These are phyloP conservation scores for Ramalina peruviana DNA, from an alignment of 495 filamentous ascomycete species.

Conservation along the genomic window DNA sequence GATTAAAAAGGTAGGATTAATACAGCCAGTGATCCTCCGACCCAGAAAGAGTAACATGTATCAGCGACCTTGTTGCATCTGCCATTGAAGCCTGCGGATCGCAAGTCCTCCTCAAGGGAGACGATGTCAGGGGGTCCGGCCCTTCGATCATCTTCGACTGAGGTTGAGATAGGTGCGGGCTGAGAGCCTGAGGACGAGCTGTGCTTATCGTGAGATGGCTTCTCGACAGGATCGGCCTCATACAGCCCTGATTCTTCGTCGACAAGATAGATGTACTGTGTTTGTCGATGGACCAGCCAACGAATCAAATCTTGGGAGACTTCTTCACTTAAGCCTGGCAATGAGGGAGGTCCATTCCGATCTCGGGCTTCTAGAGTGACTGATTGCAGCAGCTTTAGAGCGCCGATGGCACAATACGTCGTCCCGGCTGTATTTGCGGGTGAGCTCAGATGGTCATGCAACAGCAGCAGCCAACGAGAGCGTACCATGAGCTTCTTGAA, in stretches of 20 bases:
- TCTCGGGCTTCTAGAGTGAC: slow-evolving; percentile 18
- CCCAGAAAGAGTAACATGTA: slow-evolving; percentile 95
- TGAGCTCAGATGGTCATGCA: slow-evolving; percentile 10
- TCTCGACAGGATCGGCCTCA: slow-evolving; percentile 2
- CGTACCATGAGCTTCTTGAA: slow-evolving; percentile 80
- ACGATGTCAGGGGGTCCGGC: not conserved
- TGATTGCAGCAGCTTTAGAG: slow-evolving; percentile 55
- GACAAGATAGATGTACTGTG: slow-evolving; percentile 27
- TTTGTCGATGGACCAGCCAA: slow-evolving; percentile 64
- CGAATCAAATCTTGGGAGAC: slow-evolving; percentile 33
- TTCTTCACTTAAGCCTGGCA: not conserved
- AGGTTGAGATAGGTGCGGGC: no score
- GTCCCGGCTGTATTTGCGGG: slow-evolving; percentile 50
- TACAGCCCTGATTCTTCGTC: slow-evolving; percentile 32
- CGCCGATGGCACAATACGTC: slow-evolving; percentile 70
- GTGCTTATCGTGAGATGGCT: no score
- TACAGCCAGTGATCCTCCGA: slow-evolving; percentile 53
- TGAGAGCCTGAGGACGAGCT: no score
- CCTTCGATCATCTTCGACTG: no score
- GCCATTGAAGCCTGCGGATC: slow-evolving; percentile 66
- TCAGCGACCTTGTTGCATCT: slow-evolving; percentile 78
- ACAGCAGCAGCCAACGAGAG: slow-evolving; percentile 14
- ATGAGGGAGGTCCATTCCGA: not conserved
- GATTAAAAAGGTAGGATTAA: slow-evolving; percentile 6
- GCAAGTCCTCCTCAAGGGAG: slow-evolving; percentile 26